Base-by-base conservation (phyloP, 2,329 filamentous ascomycete species). In the Magnaporthiopsis rhizophila region DNA sequence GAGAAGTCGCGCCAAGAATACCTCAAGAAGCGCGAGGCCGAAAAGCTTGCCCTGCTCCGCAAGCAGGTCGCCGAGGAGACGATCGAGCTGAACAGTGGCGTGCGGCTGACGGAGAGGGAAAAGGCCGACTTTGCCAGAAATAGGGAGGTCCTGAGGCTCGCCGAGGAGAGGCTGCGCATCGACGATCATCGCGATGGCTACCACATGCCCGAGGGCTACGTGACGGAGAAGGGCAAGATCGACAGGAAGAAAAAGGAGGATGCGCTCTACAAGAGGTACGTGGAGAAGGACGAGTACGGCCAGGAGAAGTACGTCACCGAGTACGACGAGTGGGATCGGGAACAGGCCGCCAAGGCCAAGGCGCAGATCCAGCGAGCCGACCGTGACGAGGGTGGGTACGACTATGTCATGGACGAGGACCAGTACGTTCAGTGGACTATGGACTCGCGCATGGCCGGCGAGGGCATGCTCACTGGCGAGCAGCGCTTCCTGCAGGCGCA, bases 181-280 rank as follows among this genome's bases (percentile, higher is more conserved):
- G 93, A 98, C 73, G 94, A 98, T 69, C 88, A 97, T 74, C 85
- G 89, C 26, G 93, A 97, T 78, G 94, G 94, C 2, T 99, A 98
- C 76, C 84, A 89, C 68, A 88, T 99, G 79, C 95, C 94, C 0
- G 93, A 97, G 68, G 92, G 97, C 74, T 97, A 97, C 73, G 94
- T 97, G 67, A 97, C 91, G 0, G 92, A 96, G 73, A 93, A 94
- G 76, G 92, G 92, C 28, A 95, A 96, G 72, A 88, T 96, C 67
- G 90, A 96, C 73, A 83, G 84, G 69, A 92, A 90, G 74, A 90
- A 90, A 73, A 98, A 98, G 74, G 86, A 95, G 67, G 91, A 96
- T 30, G 91, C 91, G 0, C 82, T 99, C 13, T 97, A 96, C 77
- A 93, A 92, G 74, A 86, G 93, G 62, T 94, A 97, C 69, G 88